Conservation (phyloP, 1,284 basidiomycete genomes). For the Ceratobasidium sp. region DNA sequence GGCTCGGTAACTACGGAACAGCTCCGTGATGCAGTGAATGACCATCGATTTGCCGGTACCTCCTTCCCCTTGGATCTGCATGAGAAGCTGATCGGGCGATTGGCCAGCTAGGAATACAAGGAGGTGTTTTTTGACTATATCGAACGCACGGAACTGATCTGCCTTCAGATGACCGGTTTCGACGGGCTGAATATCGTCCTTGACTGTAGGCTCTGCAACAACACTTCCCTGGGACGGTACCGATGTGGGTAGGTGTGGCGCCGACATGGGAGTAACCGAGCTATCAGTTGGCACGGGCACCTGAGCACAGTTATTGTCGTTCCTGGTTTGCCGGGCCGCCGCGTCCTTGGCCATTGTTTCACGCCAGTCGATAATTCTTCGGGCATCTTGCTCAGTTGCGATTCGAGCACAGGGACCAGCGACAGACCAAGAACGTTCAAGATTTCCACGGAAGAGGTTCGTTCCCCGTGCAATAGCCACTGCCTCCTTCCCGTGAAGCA, state of each 20-base stretch:
- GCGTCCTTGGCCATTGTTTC: neutral
- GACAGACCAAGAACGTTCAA: neutral
- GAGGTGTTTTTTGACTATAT: conserved; percentile 34
- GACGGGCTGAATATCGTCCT: neutral
- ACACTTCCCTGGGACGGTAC: too few relatives aligned
- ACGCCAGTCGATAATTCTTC: neutral
- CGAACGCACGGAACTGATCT: conserved; percentile 35
- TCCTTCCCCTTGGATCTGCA: conserved; percentile 45
- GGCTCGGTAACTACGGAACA: neutral
- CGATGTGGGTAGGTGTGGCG: too few relatives aligned
- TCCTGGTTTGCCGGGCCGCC: neutral
- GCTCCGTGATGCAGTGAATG: conserved; percentile 28
- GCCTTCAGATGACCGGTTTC: neutral
- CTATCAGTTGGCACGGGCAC: too few relatives aligned
- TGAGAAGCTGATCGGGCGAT: conserved; percentile 28
- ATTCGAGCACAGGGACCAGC: neutral
- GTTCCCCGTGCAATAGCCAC: conserved; percentile 5
- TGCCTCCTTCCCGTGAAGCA: neutral
- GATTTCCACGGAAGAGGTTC: neutral
- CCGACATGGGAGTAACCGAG: too few relatives aligned
- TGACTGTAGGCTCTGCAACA: neutral
- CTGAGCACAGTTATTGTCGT: neutral
- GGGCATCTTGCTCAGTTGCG: neutral
- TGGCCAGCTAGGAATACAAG: neutral
- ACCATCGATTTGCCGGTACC: conserved; percentile 48